Percentiles rank a stretch among this genome's conserved stretches.
phyloP scores from a whole-genome alignment of 2,329 filamentous ascomycete genomes.

The Dactylellina cionopaga region DNA sequence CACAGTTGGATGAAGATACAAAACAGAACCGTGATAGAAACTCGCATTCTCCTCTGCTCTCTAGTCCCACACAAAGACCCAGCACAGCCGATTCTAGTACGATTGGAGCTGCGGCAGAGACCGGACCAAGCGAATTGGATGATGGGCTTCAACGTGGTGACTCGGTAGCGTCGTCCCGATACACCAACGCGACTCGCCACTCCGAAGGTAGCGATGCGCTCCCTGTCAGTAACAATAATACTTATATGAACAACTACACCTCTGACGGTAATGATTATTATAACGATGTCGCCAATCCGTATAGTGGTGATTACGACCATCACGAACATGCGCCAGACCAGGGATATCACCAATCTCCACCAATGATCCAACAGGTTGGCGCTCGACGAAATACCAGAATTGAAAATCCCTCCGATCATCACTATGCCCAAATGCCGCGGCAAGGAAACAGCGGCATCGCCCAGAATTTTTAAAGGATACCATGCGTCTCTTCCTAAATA shows the following conservation, averaged over 20 bases:
- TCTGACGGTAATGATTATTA: constrained; percentile 66
- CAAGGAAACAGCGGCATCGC: constrained; percentile 92
- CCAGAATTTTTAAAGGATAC: constrained; percentile 82
- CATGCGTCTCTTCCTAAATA: neutral
- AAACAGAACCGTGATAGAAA: constrained; percentile 72
- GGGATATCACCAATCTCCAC: constrained; percentile 67
- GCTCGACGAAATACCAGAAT: constrained; percentile 94
- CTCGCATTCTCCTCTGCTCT: constrained; percentile 73
- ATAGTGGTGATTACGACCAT: constrained; percentile 62
- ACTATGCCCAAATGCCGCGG: constrained; percentile 74
- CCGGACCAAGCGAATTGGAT: constrained; percentile 71
- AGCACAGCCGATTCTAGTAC: constrained; percentile 79
- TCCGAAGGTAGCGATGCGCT: constrained; percentile 71
- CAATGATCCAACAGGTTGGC: constrained; percentile 91
- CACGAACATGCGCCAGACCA: constrained; percentile 59
- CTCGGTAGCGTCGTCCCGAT: constrained; percentile 95
- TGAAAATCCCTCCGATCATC: constrained; percentile 76
- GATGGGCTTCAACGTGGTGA: constrained; percentile 84
- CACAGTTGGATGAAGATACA: constrained; percentile 20
- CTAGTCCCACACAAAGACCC: constrained; percentile 64
- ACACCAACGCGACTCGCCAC: constrained; percentile 78
- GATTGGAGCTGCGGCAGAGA: constrained; percentile 81
- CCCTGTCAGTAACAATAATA: constrained; percentile 44
- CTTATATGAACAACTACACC: constrained; percentile 64
- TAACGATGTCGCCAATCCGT: constrained; percentile 69